Base-by-base conservation (phyloP, 495 filamentous ascomycete species). In the Lophiostoma macrostomum region DNA sequence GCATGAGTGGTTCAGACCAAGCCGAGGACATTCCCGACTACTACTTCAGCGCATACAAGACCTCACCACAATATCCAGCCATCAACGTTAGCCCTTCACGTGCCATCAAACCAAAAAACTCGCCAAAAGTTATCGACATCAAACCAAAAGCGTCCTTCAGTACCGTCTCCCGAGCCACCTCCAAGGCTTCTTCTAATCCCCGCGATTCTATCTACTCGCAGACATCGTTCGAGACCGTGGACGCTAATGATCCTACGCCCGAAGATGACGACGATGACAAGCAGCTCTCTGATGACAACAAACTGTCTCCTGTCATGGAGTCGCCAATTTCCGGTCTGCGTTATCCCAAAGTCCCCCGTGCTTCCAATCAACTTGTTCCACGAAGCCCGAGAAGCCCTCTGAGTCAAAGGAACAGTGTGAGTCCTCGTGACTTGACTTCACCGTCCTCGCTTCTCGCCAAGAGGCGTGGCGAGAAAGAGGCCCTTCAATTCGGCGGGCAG, bases 271-370 rank as follows among this genome's bases (percentile, higher is more conserved):
- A 62, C 14, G 54, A 57, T n/a, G 58, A 64, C 14, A 69, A 60
- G 46, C 61, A 67, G 24, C 50, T 63, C 6, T 35, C 44, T 22
- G 34, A 43, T 10, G 43, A 49, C 29, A 44, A 19, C 42, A 53
- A 45, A 14, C 65, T 69, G 10, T 69, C 68, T 12, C 68, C 69
- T 1, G 68, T 70, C n/a, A 56, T 50, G 13, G 61, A 66, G 20
- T 68, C 65, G 25, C 70, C 70, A 0, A 68, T 73, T 18, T 67
- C 68, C 4, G 52, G 53, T 8, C 55, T 73, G 4, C 44, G 64
- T 24, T 73, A 73, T 45, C 70, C 70, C 23, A 69, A 70, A 42
- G 54, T 73, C 13, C 70, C 70, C 1, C 47, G 70, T 12, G 63
- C 67, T 19, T 67, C 65, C 0, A 71, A 70, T 35, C 67, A 71